Base-by-base conservation (phyloP, 2,329 filamentous ascomycete species). In the Sclerotinia borealis region DNA sequence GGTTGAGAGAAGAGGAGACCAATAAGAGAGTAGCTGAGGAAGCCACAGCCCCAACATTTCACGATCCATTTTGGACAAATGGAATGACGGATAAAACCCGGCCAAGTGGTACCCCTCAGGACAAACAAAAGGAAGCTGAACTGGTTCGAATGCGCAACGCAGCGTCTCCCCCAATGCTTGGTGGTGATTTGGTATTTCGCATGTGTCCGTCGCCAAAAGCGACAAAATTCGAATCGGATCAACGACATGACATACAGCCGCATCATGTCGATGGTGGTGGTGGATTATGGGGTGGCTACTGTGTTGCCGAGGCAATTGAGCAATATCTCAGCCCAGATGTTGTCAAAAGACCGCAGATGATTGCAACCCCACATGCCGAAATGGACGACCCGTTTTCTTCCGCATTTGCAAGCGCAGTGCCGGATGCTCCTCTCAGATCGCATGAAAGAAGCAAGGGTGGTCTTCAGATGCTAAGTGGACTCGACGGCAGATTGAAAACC, bases 141-240 rank as follows among this genome's bases (percentile, higher is more conserved):
- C 69, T 85, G 45, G 77, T 81, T 65, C 79, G 80, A 31, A 83
- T 85, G 78, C 81, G 81, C 27, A 86, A 86, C 65, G 79, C 80
- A 49, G 82, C 82, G 31, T 83, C 81, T 48, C 93, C 93, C 47
- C 93, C 93, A 11, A 96, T 98, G 92, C 84, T 96, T 13, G 93
- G 93, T 63, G 79, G 81, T 63, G 90, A 96, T 68, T 83, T 98
- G 61, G 80, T 82, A 31, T 96, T 97, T 74, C 90, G 92, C 39
- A 85, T 84, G 73, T 96, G 92, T 73, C 81, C 83, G 11, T 96
- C 93, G 31, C 93, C 93, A 7, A 88, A 93, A 75, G 85, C 87
- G 61, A 96, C 92, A 19, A 87, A 91, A 71, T 89, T 96, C 71
- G 92, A 96, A 72, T 87, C 90, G 0, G 88, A 90, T 63, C 89